phyloP scores from a whole-genome alignment of 441 rosid genomes.

The Daphne laureola region DNA sequence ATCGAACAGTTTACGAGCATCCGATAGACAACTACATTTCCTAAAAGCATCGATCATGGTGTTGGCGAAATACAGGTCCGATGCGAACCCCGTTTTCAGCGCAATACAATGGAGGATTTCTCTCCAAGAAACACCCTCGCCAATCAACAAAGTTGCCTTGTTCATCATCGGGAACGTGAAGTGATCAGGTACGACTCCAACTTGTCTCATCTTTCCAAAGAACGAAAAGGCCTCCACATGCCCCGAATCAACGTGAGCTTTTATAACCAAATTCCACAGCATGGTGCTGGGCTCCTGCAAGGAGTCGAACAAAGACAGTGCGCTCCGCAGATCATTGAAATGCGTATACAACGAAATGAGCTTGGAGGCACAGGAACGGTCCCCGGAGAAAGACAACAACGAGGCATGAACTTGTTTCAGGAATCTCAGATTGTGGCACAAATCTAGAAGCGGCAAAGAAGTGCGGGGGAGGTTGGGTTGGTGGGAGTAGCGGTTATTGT shows the following conservation, averaged over 20 bases:
- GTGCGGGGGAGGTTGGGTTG: neutral
- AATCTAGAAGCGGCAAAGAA: slow-evolving; percentile 4
- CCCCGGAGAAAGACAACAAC: slow-evolving; percentile 5
- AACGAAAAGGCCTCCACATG: slow-evolving; percentile 5
- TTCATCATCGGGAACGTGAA: slow-evolving; percentile 29
- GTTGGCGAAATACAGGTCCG: slow-evolving; percentile 29
- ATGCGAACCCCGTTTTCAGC: slow-evolving; percentile 24
- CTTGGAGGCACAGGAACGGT: slow-evolving; percentile 6
- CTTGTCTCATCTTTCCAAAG: slow-evolving; percentile 21
- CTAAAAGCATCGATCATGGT: slow-evolving; percentile 24
- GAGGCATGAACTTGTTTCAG: slow-evolving; percentile 17
- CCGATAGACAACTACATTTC: slow-evolving; percentile 7
- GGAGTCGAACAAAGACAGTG: slow-evolving; percentile 12
- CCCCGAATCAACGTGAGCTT: slow-evolving; percentile 16
- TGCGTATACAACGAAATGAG: slow-evolving; percentile 12
- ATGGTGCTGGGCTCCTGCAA: slow-evolving; percentile 12
- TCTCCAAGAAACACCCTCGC: slow-evolving; percentile 2
- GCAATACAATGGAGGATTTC: slow-evolving; percentile 28
- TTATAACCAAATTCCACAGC: slow-evolving; percentile 21
- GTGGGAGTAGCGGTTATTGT: neutral
- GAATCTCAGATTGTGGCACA: slow-evolving; percentile 9
- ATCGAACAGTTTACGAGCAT: slow-evolving; percentile 24
- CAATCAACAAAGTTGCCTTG: slow-evolving; percentile 15
- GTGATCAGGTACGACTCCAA: slow-evolving; percentile 17
- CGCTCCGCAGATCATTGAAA: slow-evolving; percentile 17